These are phyloP conservation scores for Coniochaeta sp. DNA, from an alignment of 2,329 filamentous ascomycete genomes.

Conservation along the genomic window DNA sequence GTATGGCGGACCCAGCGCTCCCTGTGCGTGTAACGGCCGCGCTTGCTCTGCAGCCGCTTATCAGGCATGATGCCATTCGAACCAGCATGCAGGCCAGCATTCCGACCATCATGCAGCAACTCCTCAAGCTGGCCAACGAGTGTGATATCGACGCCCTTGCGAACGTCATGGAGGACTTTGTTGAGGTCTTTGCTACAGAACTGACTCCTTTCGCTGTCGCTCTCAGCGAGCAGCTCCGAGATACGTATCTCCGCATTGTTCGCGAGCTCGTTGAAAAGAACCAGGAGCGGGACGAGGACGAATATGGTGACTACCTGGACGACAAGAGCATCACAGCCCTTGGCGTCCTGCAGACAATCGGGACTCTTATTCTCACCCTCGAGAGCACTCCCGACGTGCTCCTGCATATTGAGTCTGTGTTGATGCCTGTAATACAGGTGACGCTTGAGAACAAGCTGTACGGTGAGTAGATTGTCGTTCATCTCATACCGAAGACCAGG, in stretches of 20 bases:
- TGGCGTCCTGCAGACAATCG: slow-evolving; percentile 94
- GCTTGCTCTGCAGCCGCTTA: slow-evolving; percentile 87
- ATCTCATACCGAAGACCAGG: neutral
- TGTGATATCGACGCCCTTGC: slow-evolving; percentile 95
- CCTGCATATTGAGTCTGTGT: slow-evolving; percentile 84
- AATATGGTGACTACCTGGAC: slow-evolving; percentile 85
- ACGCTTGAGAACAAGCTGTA: slow-evolving; percentile 98
- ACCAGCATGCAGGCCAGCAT: slow-evolving; percentile 97
- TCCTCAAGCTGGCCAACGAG: slow-evolving; percentile 94
- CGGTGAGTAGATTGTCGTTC: slow-evolving; percentile 38
- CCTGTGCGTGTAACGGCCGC: slow-evolving; percentile 93
- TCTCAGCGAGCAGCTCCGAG: slow-evolving; percentile 87
- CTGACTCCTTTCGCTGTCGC: slow-evolving; percentile 95
- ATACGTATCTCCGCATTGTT: slow-evolving; percentile 93
- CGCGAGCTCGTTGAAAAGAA: slow-evolving; percentile 87
- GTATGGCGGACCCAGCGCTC: slow-evolving; percentile 89
- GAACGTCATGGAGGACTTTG: slow-evolving; percentile 99
- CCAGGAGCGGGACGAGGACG: slow-evolving; percentile 67
- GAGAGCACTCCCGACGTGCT: slow-evolving; percentile 97
- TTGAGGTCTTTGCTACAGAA: slow-evolving; percentile 96
- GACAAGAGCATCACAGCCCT: slow-evolving; percentile 98
- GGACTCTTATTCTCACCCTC: slow-evolving; percentile 89
- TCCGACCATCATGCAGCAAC: slow-evolving; percentile 97
- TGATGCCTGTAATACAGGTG: slow-evolving; percentile 95
- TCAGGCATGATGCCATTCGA: slow-evolving; percentile 89